Base-by-base conservation (phyloP, 805 yeast species). In the Candida hungchunana region DNA sequence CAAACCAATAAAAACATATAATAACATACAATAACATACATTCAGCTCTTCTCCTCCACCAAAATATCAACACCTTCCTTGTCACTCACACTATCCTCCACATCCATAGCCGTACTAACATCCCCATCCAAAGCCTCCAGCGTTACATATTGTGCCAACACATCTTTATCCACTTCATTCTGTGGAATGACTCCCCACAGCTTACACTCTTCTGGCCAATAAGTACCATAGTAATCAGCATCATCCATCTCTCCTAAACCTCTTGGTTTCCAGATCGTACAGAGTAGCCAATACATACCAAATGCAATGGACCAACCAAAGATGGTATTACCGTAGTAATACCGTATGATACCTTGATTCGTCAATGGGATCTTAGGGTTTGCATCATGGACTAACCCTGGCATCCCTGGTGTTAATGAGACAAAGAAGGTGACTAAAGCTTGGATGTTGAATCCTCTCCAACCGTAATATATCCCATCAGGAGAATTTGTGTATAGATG, bases 351-450 rank as follows among this genome's bases (percentile, higher is more conserved):
- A n/a, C 76, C 76, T 4, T 5, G 12, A 31, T 48, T 40, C 20
- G 54, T 44, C 39, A 60, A 13, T 12, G 23, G 21, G 16, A 39
- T 31, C 12, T 25, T 21, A 11, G 42, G 29, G 33, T 52, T 62
- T 29, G 55, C 58, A 48, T 45, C 60, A 65, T 48, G 62, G 44
- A 57, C 63, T 44, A 53, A 60, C 23, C 79, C 79, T 4, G 79
- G 79, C 18, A 73, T 38, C 15, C 73, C 73, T 13, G 75, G 77
- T 9, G 66, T 62, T 50, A 64, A 58, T 21, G 69, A 67, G 5
- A 55, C 43, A 5, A 63, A 34, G 59, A 66, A 71, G 8, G 69
- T 59, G 6, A 58, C 29, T 15, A 63, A 38, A 5, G 71, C 64
- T 40, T 69, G 58, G 57, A 62, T 63, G 48, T 73, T 70, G 44